Conservation (phyloP, 2,329 filamentous ascomycete species). For the Pestalotiopsis sp. region DNA sequence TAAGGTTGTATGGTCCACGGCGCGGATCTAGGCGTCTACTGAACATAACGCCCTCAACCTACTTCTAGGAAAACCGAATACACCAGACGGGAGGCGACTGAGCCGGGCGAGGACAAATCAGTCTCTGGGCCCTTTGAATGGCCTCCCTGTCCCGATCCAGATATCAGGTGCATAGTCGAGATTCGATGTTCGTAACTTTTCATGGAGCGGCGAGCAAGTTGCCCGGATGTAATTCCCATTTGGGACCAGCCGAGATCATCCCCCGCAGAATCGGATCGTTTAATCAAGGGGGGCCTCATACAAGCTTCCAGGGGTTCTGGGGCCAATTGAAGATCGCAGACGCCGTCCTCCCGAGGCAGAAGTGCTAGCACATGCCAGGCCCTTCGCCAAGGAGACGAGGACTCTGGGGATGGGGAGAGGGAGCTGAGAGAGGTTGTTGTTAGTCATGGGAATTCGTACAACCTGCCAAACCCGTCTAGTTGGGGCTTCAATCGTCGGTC, state of each 20-base stretch:
- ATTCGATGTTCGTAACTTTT: constrained; percentile 7
- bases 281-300: neutral
- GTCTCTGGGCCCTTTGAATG: neutral
- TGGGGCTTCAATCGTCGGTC: neutral
- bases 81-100: too few relatives aligned
- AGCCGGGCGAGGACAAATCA: neutral
- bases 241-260: constrained; percentile 30
- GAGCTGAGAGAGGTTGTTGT: neutral
- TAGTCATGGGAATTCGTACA: constrained; percentile 2
- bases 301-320: neutral
- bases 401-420: neutral
- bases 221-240: constrained; percentile 22
- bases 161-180: constrained; percentile 5
- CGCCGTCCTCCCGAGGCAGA: constrained; percentile 5
- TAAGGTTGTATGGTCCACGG: too few relatives aligned
- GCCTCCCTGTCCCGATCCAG: neutral
- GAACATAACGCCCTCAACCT: too few relatives aligned
- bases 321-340: neutral
- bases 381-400: neutral
- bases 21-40: too few relatives aligned
- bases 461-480: constrained; percentile 1
- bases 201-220: neutral
- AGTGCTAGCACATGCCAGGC: constrained; percentile 5
- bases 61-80: too few relatives aligned
- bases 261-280: constrained; percentile 6